phyloP scores from a whole-genome alignment of 129 eudicot genomes.

The Mikania micrantha region DNA sequence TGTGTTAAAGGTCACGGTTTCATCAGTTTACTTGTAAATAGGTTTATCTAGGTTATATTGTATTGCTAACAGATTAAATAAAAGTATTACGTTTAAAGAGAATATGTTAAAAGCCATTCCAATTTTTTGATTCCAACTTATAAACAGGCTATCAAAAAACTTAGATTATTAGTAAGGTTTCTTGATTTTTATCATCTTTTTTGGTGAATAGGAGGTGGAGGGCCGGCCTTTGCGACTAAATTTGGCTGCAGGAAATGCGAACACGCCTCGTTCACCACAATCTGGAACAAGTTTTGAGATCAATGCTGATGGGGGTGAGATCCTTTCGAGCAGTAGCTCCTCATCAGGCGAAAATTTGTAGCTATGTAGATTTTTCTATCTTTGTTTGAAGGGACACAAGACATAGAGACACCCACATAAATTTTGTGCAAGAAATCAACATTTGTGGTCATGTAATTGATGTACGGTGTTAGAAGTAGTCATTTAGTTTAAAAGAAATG shows the following conservation, averaged over 20 bases:
- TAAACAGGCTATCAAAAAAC: background rate
- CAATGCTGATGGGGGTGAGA: constrained; percentile 26
- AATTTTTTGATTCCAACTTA: background rate
- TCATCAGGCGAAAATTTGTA: constrained; percentile 4
- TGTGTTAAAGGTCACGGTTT: background rate
- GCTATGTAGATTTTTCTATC: background rate
- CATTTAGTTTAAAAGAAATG: background rate
- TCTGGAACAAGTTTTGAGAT: constrained; percentile 23
- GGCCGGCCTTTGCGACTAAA: constrained; percentile 73
- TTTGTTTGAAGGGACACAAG: background rate
- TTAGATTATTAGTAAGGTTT: background rate
- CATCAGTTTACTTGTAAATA: background rate
- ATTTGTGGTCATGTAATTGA: constrained; percentile 8
- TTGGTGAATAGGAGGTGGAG: constrained; percentile 51
- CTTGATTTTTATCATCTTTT: background rate
- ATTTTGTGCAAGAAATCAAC: constrained; percentile 11
- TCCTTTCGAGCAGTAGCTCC: constrained; percentile 26
- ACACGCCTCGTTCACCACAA: constrained; percentile 19
- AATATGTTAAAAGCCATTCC: background rate
- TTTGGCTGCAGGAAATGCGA: constrained; percentile 48
- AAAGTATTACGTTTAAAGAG: background rate
- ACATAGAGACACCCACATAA: background rate
- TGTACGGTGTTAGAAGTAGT: too few relatives aligned
- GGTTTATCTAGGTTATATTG: background rate
- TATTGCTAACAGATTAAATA: background rate